Conservation (phyloP, 768 basidiomycete genomes). For the Botryobasidium botryosum region DNA sequence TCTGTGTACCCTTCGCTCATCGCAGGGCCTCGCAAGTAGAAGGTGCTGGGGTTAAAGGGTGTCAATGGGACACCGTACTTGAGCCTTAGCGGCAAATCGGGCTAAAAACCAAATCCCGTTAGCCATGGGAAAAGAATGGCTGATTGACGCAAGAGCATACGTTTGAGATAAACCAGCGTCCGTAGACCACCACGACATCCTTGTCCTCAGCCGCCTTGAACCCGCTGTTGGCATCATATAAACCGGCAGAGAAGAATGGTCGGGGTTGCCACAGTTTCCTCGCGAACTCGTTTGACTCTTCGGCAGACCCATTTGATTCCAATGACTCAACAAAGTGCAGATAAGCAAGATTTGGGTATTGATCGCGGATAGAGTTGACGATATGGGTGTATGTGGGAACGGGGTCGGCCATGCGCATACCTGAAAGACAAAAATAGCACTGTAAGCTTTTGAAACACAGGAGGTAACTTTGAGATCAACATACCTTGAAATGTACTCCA, state of each 20-base stretch:
- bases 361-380: constrained; percentile 30
- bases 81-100: constrained; percentile 2
- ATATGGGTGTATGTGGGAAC: constrained; percentile 36
- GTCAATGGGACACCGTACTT: not conserved
- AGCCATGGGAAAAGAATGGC: not conserved
- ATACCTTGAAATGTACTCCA: constrained; percentile 15
- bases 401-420: constrained; percentile 27
- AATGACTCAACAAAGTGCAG: constrained; percentile 32
- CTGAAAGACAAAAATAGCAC: not conserved
- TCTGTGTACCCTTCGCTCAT: not conserved
- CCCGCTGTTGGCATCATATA: no score
- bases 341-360: constrained; percentile 29
- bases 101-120: not conserved
- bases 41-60: not conserved
- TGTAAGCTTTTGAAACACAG: not conserved
- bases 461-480: not conserved
- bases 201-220: not conserved
- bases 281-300: not conserved
- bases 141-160: not conserved
- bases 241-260: not conserved
- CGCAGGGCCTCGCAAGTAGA: not conserved
- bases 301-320: not conserved
- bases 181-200: not conserved
- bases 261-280: not conserved
- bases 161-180: constrained; percentile 1